phyloP scores from a whole-genome alignment of 2,329 filamentous ascomycete genomes.

The Setomelanomma holmii region DNA sequence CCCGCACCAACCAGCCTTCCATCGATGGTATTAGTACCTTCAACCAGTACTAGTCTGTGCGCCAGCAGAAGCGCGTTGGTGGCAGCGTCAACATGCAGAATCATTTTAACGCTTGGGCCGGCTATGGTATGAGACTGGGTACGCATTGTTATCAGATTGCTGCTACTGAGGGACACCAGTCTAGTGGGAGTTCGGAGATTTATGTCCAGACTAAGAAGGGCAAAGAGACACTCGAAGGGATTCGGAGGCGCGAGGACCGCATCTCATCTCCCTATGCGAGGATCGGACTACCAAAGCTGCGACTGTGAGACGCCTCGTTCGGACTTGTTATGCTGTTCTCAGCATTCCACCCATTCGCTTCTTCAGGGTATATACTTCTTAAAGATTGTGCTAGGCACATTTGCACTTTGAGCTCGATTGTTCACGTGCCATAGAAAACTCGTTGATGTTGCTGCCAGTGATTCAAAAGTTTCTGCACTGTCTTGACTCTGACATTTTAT shows the following conservation, averaged over 20 bases:
- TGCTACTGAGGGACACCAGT: conserved; percentile 59
- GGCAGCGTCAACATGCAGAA: conserved; percentile 46
- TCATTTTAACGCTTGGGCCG: conserved; percentile 41
- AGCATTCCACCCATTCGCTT: background rate
- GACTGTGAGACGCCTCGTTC: no score
- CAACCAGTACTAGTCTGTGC: conserved; percentile 62
- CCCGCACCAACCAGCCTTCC: conserved; percentile 59
- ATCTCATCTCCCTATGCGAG: no score
- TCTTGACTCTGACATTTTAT: no score
- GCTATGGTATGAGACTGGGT: conserved; percentile 38
- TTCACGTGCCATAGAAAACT: no score
- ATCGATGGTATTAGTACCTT: conserved; percentile 62
- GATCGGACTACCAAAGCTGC: no score
- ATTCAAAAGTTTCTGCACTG: no score
- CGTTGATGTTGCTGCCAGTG: no score
- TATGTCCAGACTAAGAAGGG: conserved; percentile 5
- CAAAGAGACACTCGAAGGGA: background rate
- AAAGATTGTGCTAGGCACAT: no score
- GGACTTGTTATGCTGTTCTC: no score
- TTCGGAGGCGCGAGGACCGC: background rate
- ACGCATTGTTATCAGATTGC: conserved; percentile 53
- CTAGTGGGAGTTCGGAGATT: conserved; percentile 12
- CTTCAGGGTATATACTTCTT: background rate
- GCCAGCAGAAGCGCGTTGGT: conserved; percentile 55
- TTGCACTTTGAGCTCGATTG: no score